Conservation (phyloP, 768 basidiomycete species). For the Postia placenta region DNA sequence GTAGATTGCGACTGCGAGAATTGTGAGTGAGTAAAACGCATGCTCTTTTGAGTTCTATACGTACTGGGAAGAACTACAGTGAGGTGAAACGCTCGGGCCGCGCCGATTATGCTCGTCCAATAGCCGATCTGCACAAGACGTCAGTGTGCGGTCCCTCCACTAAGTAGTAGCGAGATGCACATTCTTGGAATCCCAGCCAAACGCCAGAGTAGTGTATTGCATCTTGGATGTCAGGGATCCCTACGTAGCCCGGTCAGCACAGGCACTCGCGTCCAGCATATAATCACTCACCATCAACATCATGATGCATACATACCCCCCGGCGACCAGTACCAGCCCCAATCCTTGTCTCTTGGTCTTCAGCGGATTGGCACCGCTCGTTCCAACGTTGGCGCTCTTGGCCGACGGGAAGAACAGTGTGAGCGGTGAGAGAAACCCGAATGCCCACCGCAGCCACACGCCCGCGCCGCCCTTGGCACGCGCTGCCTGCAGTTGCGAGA, state of each 20-base stretch:
- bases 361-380: constrained; percentile 29
- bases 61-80: constrained; percentile 55
- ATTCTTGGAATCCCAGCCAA: constrained; percentile 62
- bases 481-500: constrained; percentile 20
- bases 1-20: constrained; percentile 46
- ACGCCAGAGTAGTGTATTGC: constrained; percentile 56
- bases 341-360: constrained; percentile 48
- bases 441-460: constrained; percentile 37
- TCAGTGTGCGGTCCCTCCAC: too few species aligned
- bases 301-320: constrained; percentile 41
- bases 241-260: constrained; percentile 28
- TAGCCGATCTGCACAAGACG: constrained; percentile 81
- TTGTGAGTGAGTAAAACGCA: neutral
- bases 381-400: too few species aligned
- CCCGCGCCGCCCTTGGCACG: constrained; percentile 5
- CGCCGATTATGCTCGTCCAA: constrained; percentile 52
- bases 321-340: constrained; percentile 53
- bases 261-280: neutral
- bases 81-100: constrained; percentile 48
- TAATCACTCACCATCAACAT: constrained; percentile 39
- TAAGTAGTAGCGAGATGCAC: too few species aligned
- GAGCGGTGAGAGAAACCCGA: constrained; percentile 69
- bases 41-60: constrained; percentile 14
- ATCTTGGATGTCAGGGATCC: constrained; percentile 52
- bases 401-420: constrained; percentile 52